phyloP scores from a whole-genome alignment of 1,284 basidiomycete genomes.

The Agroathelia rolfsii region DNA sequence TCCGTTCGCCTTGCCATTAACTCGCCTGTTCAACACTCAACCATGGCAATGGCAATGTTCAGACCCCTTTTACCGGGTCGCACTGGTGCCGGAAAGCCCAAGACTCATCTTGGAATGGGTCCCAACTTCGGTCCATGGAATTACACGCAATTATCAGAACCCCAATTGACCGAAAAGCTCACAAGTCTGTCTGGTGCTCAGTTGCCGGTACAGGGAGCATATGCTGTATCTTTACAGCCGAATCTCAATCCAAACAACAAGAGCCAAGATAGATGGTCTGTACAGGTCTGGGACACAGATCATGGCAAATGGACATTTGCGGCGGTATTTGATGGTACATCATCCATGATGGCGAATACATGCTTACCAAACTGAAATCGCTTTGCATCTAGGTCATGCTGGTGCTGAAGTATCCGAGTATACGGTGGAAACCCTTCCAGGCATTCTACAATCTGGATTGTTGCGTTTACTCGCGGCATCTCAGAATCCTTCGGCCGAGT shows the following conservation, averaged over 20 bases:
- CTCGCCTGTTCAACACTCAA: no score
- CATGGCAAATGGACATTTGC: constrained; percentile 18
- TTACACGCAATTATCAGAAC: constrained; percentile 9
- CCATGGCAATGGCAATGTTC: no score
- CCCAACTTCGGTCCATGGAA: constrained; percentile 8
- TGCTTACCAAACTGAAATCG: not conserved
- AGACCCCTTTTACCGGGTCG: no score
- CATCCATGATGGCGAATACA: not conserved
- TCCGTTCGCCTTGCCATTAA: no score
- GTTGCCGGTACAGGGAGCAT: constrained; percentile 11
- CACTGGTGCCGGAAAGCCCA: no score
- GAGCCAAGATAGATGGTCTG: constrained; percentile 21
- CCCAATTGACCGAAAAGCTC: constrained; percentile 11
- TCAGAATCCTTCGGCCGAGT: constrained; percentile 6
- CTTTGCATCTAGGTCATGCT: constrained; percentile 17
- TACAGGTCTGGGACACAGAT: constrained; percentile 17
- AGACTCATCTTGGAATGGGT: constrained; percentile 3
- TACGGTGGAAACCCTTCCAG: constrained; percentile 12
- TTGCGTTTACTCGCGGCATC: constrained; percentile 1
- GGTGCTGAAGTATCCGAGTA: constrained; percentile 18
- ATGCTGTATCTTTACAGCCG: constrained; percentile 21
- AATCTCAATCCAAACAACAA: constrained; percentile 12
- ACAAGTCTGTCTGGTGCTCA: constrained; percentile 10
- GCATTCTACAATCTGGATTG: constrained; percentile 10
- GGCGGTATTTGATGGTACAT: constrained; percentile 23